Conservation (phyloP, 805 yeast genomes). For the Kockiozyma suomiensis region DNA sequence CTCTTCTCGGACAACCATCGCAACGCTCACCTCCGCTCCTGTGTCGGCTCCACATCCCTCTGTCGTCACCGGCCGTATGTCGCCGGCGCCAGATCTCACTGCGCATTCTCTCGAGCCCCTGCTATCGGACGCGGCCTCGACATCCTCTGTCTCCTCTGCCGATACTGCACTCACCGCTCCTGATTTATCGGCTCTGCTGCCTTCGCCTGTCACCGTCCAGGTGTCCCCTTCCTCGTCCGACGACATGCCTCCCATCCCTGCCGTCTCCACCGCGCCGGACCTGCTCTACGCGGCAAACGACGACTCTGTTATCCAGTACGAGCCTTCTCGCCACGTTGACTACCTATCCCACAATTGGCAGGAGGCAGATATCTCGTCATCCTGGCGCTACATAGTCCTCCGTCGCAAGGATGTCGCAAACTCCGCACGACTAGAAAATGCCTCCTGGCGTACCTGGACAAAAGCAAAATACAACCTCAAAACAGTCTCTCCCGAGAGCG, state of each 20-base stretch:
- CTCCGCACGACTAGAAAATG: slow-evolving; percentile 77
- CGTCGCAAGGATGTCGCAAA: slow-evolving; percentile 83
- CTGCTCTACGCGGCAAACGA: slow-evolving; percentile 47
- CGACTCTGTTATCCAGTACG: slow-evolving; percentile 75
- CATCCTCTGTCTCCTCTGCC: slow-evolving; percentile 13
- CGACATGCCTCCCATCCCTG: not conserved
- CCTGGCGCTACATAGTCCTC: slow-evolving; percentile 91
- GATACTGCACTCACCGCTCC: slow-evolving; percentile 22
- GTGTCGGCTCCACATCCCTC: not conserved
- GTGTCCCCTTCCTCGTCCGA: not conserved
- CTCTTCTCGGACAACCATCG: not conserved
- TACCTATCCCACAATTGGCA: slow-evolving; percentile 96
- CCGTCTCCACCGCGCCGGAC: slow-evolving; percentile 27
- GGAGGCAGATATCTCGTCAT: slow-evolving; percentile 85
- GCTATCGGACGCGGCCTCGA: slow-evolving; percentile 22
- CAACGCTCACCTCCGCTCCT: not conserved
- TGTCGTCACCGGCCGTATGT: not conserved
- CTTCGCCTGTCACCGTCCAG: not conserved
- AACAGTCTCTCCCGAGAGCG: slow-evolving; percentile 86
- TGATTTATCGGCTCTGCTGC: slow-evolving; percentile 6
- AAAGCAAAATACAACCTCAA: slow-evolving; percentile 64
- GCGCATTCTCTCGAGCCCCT: slow-evolving; percentile 8
- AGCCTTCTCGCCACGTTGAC: slow-evolving; percentile 90
- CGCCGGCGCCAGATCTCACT: slow-evolving; percentile 10
- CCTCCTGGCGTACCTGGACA: slow-evolving; percentile 96